Evolutionary conservation across 2,329 filamentous ascomycete species (phyloP), one percentile per base, ranked within the genome.

Genomic region (Didymosphaeria variabile): DNA sequence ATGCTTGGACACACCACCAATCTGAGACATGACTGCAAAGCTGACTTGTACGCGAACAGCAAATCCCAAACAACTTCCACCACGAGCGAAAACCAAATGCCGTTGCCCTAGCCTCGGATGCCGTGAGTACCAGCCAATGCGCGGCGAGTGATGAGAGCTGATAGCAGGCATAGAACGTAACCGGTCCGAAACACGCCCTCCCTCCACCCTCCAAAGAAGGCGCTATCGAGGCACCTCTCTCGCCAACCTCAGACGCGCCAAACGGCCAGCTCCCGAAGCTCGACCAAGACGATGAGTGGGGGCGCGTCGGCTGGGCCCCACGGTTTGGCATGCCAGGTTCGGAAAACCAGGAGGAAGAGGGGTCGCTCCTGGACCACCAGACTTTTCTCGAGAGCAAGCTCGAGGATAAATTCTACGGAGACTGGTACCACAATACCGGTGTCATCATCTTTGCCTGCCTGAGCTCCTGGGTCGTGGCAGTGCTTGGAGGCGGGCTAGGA

Each of bases 341-440:
- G 5, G 79, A 90, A 45, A 82, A 68, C 49, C 85, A 83, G 53
- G 82, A 83, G 44, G 85, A 84, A n/a, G 82, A 84, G 60, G 79
- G 78, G 49, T 93, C 88, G 62, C 77, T 97, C 72, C 84, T 95
- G 42, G 94, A 99, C 73, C 94, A 97, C 77, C 88, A 93, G 72
- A 97, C 93, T 1, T 92, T 90, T 82, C 79, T 98, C 26, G 96
- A 99, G 76, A 86, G 88, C 62, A 90, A 90, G 77, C 80, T 99
- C 38, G 88, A 94, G 45, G 94, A 98, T 75, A 92, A 92, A 75
- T 92, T 96, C 78, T 99, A 91, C 77, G 95, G 95, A 75, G 91
- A 98, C 77, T 99, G 95, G 95, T 99, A 98, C 79, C 94, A 99
- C 79, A 99, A 99, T 78, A 89, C 94, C 2, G 95, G 85, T n/a